Percentiles rank a stretch among this genome's conserved stretches.
These are phyloP conservation scores for Saccharomyces hybrid DNA, from an alignment of 1,139 yeast genomes.

Conservation along the genomic window DNA sequence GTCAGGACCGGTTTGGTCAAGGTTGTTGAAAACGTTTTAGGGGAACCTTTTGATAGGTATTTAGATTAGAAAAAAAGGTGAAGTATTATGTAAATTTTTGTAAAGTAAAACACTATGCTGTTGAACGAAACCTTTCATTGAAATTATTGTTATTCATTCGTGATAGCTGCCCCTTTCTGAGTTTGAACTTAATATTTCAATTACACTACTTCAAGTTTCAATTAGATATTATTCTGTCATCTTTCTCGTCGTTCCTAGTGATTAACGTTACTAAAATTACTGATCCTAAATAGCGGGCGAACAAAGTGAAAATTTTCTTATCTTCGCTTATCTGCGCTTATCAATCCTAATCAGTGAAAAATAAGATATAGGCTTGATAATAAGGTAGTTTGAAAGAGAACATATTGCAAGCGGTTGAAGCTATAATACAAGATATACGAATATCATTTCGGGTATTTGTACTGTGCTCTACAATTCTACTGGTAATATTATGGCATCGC, in stretches of 20 bases:
- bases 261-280: not conserved
- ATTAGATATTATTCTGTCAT: not conserved
- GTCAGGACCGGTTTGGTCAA: constrained; percentile 89
- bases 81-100: not conserved
- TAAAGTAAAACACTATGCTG: not conserved
- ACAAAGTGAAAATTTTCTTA: not conserved
- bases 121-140: not conserved
- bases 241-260: not conserved
- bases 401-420: not conserved
- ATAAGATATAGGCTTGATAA: not conserved
- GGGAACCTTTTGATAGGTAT: constrained; percentile 90
- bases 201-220: not conserved
- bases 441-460: not conserved
- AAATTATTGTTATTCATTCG: not conserved
- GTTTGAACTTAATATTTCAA: not conserved
- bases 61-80: constrained; percentile 40
- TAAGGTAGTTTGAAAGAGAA: not conserved
- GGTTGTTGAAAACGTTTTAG: constrained; percentile 84
- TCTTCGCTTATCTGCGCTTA: constrained; percentile 1
- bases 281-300: constrained; percentile 5
- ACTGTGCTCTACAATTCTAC: not conserved
- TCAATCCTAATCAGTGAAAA: constrained; percentile 1
- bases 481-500: not conserved
- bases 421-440: not conserved
- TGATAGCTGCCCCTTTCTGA: not conserved